Evolutionary conservation across 345 rosid genomes (phyloP), one percentile per base, ranked within the genome.

Genomic region (Acer saccharum): DNA sequence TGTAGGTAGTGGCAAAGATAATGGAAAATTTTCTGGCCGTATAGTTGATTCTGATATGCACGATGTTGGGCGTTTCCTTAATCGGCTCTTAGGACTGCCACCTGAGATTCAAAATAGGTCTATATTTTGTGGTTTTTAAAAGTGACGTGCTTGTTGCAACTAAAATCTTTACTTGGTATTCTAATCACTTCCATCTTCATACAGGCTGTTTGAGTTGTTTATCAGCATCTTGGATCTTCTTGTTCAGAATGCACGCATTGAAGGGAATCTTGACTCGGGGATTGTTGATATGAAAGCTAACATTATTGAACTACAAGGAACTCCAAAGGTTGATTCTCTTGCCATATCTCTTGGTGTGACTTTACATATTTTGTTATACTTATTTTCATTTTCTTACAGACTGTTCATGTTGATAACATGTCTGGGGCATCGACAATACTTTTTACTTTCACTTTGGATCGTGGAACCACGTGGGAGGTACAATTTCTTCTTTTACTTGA

Each of bases 1-100:
- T 87, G 61, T 79, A 95, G 99, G 94, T 46, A 93, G 87, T 76
- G 99, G 96, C 70, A 94, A 92, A 83, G 98, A 94, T 81, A 74
- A 68, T 80, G 91, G 90, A 27, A 95, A 92, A 81, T 80, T 90
- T 27, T 86, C 97, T n/a, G 98, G 99, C 70, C 98, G 99, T 73
- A 95, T 95, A 78, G 84, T 93, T 86, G 99, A 95, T 87, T 93
- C 99, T 20, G 99, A 95, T 81, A 95, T 95, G 99, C 98, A 93
- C 73, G 99, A 95, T 77, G 95, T 92, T 82, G 99, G 98, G 20
- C 91, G 98, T 82, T 95, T 93, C 81, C 89, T 95, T 64, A 95
- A 95, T 86, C 92, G 99, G 35, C 94, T 96, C 77, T 84, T 94
- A 68, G 99, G 99, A 72, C 87, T 96, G 84, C 97, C 99, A 69